Evolutionary conservation across 2,329 filamentous ascomycete genomes (phyloP), one percentile per base, ranked within the genome.

Genomic region (Beauveria bassiana): DNA sequence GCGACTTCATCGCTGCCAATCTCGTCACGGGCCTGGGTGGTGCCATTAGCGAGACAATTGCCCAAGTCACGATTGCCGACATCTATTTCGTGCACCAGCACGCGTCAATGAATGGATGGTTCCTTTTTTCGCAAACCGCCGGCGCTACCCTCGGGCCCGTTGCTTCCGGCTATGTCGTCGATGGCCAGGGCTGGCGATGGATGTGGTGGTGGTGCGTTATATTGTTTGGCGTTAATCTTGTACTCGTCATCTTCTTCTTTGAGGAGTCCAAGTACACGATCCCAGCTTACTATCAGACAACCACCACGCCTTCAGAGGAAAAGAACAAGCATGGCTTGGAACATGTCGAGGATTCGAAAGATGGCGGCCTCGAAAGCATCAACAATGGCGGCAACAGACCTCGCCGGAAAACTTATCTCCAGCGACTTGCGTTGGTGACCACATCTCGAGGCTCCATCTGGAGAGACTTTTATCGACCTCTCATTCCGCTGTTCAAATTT

Each of bases 31-130:
- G 74, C 0, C 61, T 76, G 8, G 72, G 71, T 2, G 75, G 73
- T 14, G 71, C 74, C 12, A 72, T 75, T 7, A 75, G 73, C 52
- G 74, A 77, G 63, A 69, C 71, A 0, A 70, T 74, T 42, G 72
- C 69, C 5, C 73, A 75, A 49, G 72, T 77, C 43, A 77, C 74
- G 0, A 70, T 71, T 28, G 66, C 68, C 7, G 72, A 74, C 63
- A 47, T 74, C 1, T 72, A 72, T 63, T 71, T 71, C 49, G 65
- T 71, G 0, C 70, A 72, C 43, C 66, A 72, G 31, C 62, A 68
- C 10, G 66, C 66, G 14, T 65, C 67, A 28, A 72, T 71, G 65
- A 66, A 67, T 18, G 72, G 69, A 5, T 67, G 66, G 12, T 73
- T 72, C 40, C 62, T 73, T 14, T 64, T 69, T 2, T 65, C 68